Evolutionary conservation across 768 basidiomycete species (phyloP), one percentile per base, ranked within the genome.

Genomic region (Boletus subparvulus): DNA sequence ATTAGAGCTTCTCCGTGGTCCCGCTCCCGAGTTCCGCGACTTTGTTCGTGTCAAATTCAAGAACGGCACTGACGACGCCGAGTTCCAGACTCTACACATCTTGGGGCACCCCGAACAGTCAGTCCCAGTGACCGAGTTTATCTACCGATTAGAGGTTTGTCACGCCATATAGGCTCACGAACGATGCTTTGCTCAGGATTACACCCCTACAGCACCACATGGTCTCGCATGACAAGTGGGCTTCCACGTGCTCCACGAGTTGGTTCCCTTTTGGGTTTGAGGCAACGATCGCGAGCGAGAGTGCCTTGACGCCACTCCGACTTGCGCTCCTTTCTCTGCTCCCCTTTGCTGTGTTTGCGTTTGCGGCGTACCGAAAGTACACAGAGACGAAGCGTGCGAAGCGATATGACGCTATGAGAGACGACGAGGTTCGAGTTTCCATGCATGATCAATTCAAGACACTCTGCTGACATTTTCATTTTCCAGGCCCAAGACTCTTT

Each of bases 41-140:
- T 90, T 90, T 77, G 77, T 92, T 61, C 85, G 89, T 58, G 78
- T 91, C 81, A 86, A 82, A 72, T 90, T 90, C 82, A 87, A 83
- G 80, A 92, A 92, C 68, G 88, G 90, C 33, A 90, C 90, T 19
- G 46, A 65, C 16, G 63, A 76, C 41, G 74, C 73, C 46, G 75
- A 75, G 61, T 88, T 88, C 77, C 69, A 79, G 51, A 83, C 84
- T 33, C 65, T 89, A 63, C 83, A 86, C 60, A 82, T 86, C 68
- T 91, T 91, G 68, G 86, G 81, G 41, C 83, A 87, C 73, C 76
- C 82, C 45, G 81, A 82, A 55, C 83, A 88, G 62, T 17, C n/a
- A 6, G 84, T 92, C 53, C 87, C 88, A 39, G 79, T 90, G 62
- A 90, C 88, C 28, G 88, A 90, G 69, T 91, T 92, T 74, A 85